Percentiles rank a stretch among this genome's conserved stretches.
Conservation (phyloP, 2,329 filamentous ascomycete genomes). For the Hortaea werneckii region DNA sequence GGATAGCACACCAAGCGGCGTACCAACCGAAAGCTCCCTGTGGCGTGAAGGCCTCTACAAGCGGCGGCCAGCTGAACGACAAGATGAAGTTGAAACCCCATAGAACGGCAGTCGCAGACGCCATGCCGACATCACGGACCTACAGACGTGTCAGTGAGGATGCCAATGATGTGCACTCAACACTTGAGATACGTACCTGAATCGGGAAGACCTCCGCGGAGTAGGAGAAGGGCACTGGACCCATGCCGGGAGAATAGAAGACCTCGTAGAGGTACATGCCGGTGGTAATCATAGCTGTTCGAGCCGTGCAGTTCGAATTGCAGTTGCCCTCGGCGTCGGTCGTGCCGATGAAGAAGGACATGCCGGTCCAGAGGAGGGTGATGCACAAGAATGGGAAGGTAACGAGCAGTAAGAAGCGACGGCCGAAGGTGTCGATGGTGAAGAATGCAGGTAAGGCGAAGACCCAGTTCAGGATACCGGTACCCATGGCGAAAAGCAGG, state of each 20-base stretch:
- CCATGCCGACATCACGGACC: constrained; percentile 24
- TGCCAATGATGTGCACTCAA: neutral
- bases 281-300: constrained; percentile 4
- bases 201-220: constrained; percentile 25
- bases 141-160: constrained; percentile 12
- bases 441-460: constrained; percentile 21
- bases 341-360: constrained; percentile 28
- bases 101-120: constrained; percentile 53
- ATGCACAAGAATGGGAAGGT: constrained; percentile 37
- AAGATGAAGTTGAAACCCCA: constrained; percentile 35
- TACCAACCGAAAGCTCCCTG: constrained; percentile 48
- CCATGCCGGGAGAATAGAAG: constrained; percentile 18
- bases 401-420: constrained; percentile 33
- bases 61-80: constrained; percentile 36
- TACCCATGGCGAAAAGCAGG: constrained; percentile 22
- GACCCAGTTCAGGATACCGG: constrained; percentile 22
- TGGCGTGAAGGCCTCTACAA: constrained; percentile 37
- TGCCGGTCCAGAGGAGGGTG: constrained; percentile 39
- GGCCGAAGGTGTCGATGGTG: constrained; percentile 36
- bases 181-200: neutral
- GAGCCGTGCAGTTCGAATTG: neutral
- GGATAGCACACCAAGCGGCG: constrained; percentile 35
- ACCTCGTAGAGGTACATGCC: constrained; percentile 20
- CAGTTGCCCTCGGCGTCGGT: neutral
- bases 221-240: constrained; percentile 23